Base-by-base conservation (phyloP, 192 early-diverging fungal genomes). In the Phycomyces blakesleeanus region DNA sequence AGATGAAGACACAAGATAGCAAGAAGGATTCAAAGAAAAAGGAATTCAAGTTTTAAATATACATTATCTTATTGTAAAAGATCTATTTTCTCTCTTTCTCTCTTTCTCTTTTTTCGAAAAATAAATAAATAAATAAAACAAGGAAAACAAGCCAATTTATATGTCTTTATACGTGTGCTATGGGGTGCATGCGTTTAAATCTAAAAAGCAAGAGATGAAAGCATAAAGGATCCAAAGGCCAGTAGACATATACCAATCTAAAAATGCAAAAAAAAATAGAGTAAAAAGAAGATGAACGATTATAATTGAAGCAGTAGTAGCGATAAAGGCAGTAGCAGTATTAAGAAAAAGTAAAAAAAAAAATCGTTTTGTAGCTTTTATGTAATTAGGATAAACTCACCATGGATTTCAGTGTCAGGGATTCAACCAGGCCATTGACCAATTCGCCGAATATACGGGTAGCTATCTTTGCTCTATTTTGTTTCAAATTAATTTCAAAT, bases 1-100 rank as follows among this genome's bases (percentile, higher is more conserved):
- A 91, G 76, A 77, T 85, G 55, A 90, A 87, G 71, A 78, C 85
- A 57, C 72, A 85, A 29, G 81, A 86, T 49, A 71, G 72, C n/a
- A 73, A 78, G 53, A 67, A 63, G 41, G 60, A 68, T 4, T 29
- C 41, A 0, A 75, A 75, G 53, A 66, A 75, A 50, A 75, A 69
- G 53, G 73, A 75, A 26, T 75, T 75, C 61, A 75, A 75, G 51
- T 75, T 67, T 63, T 87, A 56, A 52, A 34, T 5, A 7, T 2
- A 7, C 7, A 34, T 34, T n/a, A n/a, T n/a, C n/a, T 34, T 34
- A 34, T 34, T 34, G 29, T 34, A 34, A 34, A 34, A 34, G 29
- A 7, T 7, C 29, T 34, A 34, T 34, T 34, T 34, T 34, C 29
- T 34, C 29, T 34, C 29, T 34, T 34, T 7, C 7, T 34, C 7